Evolutionary conservation across 2,329 filamentous ascomycete species (phyloP), one percentile per base, ranked within the genome.

Genomic region (Arthrinium phaeospermum): DNA sequence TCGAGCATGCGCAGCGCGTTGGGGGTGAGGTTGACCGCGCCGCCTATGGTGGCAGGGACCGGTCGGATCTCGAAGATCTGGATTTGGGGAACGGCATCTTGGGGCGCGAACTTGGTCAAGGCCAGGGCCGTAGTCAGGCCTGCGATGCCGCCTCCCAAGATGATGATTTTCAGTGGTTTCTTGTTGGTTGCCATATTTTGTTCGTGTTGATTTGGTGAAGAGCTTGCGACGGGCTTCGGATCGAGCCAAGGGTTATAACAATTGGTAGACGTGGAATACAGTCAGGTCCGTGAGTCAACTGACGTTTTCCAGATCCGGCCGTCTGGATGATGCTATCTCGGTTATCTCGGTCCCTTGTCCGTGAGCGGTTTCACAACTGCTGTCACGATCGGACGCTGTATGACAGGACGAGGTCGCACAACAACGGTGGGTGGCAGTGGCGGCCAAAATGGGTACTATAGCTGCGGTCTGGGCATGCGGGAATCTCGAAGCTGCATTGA

Each of bases 91-190:
- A 72, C 19, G 24, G 57, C 30, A 14, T 70, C 71, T 12, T 45
- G 12, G n/a, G 71, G 71, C 2, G 71, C 71, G n/a, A 72, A 72
- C 46, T 72, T 72, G 12, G 71, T 72, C 45, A 72, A 41, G 14
- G 71, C 71, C 24, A 72, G 37, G 41, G 71, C 71, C 19, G 71
- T 72, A 12, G 71, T 70, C n/a, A 72, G 22, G 24, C 71, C 71
- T 13, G 71, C 71, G 46, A 72, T 72, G 57, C 71, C 71, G 45
- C 71, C 71, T 27, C 71, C 71, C n/a, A 72, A 46, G 45, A 72
- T 70, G 24, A 72, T 70, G 10, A 72, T 70, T 14, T 70, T 37
- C 12, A 72, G 69, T 46, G 51, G 51, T 45, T 49, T 70, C 8
- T 67, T 27, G 19, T 10, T 13, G 46, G 24, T 34, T 10, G 34